Percentiles rank a stretch among this genome's conserved stretches.
Conservation (phyloP, 2,329 filamentous ascomycete species). For the Diaporthe australafricana region DNA sequence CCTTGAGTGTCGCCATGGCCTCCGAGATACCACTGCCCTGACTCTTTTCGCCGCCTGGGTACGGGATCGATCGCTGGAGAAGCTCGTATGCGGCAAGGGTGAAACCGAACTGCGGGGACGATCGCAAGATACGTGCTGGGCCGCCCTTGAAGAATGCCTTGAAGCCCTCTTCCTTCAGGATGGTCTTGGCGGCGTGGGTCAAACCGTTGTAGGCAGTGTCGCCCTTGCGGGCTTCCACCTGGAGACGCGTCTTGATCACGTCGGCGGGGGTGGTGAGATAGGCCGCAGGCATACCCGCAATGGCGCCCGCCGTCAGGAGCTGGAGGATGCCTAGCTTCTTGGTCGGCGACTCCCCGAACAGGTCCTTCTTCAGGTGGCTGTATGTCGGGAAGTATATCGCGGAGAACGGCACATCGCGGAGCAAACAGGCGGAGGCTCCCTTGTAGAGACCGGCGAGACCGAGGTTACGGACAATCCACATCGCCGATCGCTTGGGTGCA, state of each 20-base stretch:
- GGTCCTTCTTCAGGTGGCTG: constrained; percentile 90
- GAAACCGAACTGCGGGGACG: constrained; percentile 97
- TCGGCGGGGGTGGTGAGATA: constrained; percentile 98
- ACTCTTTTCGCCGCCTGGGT: constrained; percentile 71
- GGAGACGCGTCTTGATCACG: constrained; percentile 98
- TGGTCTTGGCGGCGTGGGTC: constrained; percentile 84
- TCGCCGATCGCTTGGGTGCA: constrained; percentile 87
- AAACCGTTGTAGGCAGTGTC: constrained; percentile 89
- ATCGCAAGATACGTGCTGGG: constrained; percentile 92
- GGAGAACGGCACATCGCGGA: constrained; percentile 97
- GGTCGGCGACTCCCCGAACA: constrained; percentile 88
- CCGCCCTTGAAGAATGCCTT: constrained; percentile 98
- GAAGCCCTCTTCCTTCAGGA: constrained; percentile 93
- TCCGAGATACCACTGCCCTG: constrained; percentile 71
- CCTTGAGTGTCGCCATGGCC: constrained; percentile 71
- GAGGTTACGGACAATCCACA: constrained; percentile 97
- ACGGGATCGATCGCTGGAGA: constrained; percentile 82
- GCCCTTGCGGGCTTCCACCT: constrained; percentile 97
- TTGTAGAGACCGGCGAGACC: constrained; percentile 97
- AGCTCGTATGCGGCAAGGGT: constrained; percentile 96
- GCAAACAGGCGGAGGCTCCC: constrained; percentile 91
- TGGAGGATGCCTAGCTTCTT: constrained; percentile 93
- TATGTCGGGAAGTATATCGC: constrained; percentile 99
- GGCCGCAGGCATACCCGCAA: constrained; percentile 89
- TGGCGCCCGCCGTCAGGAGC: constrained; percentile 93